Evolutionary conservation across 2,329 filamentous ascomycete species (phyloP).

Genomic region (Cercospora sp.): DNA sequence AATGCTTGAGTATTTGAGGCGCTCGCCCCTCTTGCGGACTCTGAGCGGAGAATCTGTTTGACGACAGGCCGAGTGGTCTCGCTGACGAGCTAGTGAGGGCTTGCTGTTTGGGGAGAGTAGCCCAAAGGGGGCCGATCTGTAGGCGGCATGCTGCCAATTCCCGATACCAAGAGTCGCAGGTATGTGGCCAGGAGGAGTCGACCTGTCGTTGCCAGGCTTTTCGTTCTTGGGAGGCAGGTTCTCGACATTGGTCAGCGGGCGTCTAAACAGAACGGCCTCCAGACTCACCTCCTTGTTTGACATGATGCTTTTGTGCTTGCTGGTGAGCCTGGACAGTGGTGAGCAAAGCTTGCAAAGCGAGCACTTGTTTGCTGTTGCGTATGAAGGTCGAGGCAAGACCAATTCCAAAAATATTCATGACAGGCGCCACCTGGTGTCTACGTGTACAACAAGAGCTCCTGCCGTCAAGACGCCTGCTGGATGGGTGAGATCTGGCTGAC

Average conservation of each 20-base stretch:
- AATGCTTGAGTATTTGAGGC: slow-evolving; percentile 30
- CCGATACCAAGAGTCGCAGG: slow-evolving; percentile 24
- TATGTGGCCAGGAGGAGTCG: slow-evolving; percentile 22
- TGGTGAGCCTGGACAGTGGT: not conserved
- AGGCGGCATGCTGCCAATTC: slow-evolving; percentile 25
- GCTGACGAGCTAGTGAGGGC: slow-evolving; percentile 33
- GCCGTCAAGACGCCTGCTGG: not conserved
- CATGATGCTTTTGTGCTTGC: slow-evolving; percentile 21
- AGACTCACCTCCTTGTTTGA: slow-evolving; percentile 35
- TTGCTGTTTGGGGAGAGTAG: slow-evolving; percentile 35
- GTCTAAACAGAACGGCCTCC: not conserved
- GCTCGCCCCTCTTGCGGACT: slow-evolving; percentile 41
- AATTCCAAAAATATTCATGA: not conserved
- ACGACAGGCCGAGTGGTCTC: slow-evolving; percentile 38
- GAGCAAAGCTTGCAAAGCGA: not conserved
- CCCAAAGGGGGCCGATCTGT: slow-evolving; percentile 25
- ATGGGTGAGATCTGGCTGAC: slow-evolving; percentile 27
- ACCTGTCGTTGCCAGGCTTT: slow-evolving; percentile 14
- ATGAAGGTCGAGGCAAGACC: not conserved
- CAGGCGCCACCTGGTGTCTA: not conserved
- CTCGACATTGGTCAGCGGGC: slow-evolving; percentile 19
- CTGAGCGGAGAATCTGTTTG: slow-evolving; percentile 35
- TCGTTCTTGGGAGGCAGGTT: slow-evolving; percentile 28
- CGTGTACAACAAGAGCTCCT: not conserved
- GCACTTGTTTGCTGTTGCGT: not conserved